Evolutionary conservation across 441 rosid species (phyloP).

Genomic region (Corymbia calophylla): DNA sequence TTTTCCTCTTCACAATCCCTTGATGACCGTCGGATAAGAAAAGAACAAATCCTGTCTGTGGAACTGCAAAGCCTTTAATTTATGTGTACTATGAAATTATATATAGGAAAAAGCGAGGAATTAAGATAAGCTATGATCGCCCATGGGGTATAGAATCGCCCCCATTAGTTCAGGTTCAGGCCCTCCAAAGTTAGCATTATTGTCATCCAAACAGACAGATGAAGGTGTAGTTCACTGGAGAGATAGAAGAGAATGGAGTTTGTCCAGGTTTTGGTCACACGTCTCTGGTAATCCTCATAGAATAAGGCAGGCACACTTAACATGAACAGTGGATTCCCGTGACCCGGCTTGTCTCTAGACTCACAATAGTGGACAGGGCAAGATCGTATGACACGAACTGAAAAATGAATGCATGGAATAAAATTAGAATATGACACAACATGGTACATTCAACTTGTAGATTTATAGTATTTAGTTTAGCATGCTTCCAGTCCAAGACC

Average conservation of each 20-base stretch:
- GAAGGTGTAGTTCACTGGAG: background rate
- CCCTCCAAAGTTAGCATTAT: background rate
- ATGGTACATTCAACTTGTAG: background rate
- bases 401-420: background rate
- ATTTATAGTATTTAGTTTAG: background rate
- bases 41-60: background rate
- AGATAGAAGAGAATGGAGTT: background rate
- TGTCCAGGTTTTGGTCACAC: background rate
- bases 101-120: background rate
- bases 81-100: background rate
- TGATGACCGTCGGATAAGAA: background rate
- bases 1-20: background rate
- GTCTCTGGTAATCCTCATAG: background rate
- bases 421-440: background rate
- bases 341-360: background rate
- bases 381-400: background rate
- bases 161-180: background rate
- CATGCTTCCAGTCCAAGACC: background rate
- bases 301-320: too few relatives aligned
- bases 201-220: background rate
- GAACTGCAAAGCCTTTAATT: background rate
- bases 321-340: background rate
- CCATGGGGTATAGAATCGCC: background rate
- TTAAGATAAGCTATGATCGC: background rate
- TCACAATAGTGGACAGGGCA: background rate